phyloP scores from a whole-genome alignment of 306 rosid genomes.

The Rosa multiflora region DNA sequence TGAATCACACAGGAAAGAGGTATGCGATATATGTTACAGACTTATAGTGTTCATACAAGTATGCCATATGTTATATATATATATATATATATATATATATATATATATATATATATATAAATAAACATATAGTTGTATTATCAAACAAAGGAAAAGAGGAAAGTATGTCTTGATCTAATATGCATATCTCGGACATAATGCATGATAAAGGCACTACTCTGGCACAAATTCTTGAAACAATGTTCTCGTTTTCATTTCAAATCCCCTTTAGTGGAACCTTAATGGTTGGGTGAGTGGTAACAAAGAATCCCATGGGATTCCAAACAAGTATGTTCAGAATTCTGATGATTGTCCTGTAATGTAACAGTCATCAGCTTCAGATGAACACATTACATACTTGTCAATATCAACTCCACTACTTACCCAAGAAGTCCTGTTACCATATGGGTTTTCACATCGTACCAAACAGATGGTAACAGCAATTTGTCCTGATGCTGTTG shows the following conservation, averaged over 20 bases:
- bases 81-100: too few relatives aligned
- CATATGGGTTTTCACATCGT: slow-evolving; percentile 40
- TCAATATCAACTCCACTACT: slow-evolving; percentile 72
- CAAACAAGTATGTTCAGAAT: slow-evolving; percentile 1
- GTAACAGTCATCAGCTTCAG: slow-evolving; percentile 58
- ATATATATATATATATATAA: too few relatives aligned
- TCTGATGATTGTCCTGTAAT: slow-evolving; percentile 23
- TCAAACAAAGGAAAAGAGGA: not conserved
- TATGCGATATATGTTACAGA: not conserved
- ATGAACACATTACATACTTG: slow-evolving; percentile 51
- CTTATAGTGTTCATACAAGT: not conserved
- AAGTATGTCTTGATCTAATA: not conserved
- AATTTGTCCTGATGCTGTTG: slow-evolving; percentile 49
- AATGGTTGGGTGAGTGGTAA: not conserved
- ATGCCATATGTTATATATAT: not conserved
- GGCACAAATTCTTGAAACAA: not conserved
- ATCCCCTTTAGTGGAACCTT: not conserved
- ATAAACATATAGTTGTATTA: not conserved
- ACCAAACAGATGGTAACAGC: slow-evolving; percentile 61
- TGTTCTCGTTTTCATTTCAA: not conserved
- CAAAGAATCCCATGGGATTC: not conserved
- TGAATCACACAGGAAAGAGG: not conserved
- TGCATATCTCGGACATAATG: not conserved
- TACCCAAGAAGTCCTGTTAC: slow-evolving; percentile 47
- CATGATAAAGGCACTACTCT: not conserved